These are phyloP conservation scores for Moringa oleifera DNA, from an alignment of 345 rosid genomes.

Conservation along the genomic window DNA sequence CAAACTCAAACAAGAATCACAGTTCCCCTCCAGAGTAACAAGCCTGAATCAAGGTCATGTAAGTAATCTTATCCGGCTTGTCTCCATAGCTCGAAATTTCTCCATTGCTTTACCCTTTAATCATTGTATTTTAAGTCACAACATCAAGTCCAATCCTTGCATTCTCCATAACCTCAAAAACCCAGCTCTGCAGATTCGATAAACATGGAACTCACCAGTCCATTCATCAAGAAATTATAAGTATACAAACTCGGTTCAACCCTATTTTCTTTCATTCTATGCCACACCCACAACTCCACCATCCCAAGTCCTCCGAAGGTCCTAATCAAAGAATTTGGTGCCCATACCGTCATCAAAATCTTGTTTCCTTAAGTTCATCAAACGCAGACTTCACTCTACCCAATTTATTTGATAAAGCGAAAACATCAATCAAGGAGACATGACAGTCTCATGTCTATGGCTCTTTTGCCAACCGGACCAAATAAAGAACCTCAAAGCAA, in stretches of 20 bases:
- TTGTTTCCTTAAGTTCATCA: constrained; percentile 35
- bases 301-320: constrained; percentile 77
- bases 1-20: constrained; percentile 58
- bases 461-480: constrained; percentile 78
- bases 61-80: constrained; percentile 77
- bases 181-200: constrained; percentile 69
- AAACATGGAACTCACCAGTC: constrained; percentile 62
- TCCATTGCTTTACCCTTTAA: constrained; percentile 81
- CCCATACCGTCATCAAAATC: constrained; percentile 45
- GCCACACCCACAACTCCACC: constrained; percentile 96
- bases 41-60: constrained; percentile 76
- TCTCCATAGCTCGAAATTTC: constrained; percentile 63
- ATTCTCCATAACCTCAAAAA: constrained; percentile 72
- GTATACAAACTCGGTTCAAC: constrained; percentile 76
- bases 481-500: constrained; percentile 56
- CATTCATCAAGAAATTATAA: constrained; percentile 67
- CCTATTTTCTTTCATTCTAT: constrained; percentile 77
- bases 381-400: constrained; percentile 42
- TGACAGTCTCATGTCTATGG: constrained; percentile 61
- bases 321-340: constrained; percentile 62
- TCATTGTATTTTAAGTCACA: constrained; percentile 76
- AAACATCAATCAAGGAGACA: constrained; percentile 55
- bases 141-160: constrained; percentile 61
- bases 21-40: constrained; percentile 65
- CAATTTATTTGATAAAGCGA: constrained; percentile 41